Percentiles rank a stretch among this genome's conserved stretches.
Conservation (phyloP, 164 flowering plant genomes). For the Annona cherimola region DNA sequence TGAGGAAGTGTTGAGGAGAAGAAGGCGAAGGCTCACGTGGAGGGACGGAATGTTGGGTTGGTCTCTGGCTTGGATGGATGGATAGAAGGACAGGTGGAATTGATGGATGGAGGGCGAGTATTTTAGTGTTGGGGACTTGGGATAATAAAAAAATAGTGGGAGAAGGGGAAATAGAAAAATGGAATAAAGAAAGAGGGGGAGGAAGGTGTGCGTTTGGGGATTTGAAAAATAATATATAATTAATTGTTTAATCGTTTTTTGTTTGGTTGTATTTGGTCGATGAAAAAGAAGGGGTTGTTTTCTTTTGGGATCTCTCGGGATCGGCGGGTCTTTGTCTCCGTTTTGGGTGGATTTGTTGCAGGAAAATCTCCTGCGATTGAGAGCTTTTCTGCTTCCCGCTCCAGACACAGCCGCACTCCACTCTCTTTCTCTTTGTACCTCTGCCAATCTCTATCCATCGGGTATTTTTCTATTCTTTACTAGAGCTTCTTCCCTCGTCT, state of each 20-base stretch:
- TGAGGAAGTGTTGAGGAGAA: not conserved
- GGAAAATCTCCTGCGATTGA: slow-evolving; percentile 31
- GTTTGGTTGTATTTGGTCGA: slow-evolving; percentile 22
- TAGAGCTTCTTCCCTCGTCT: not conserved
- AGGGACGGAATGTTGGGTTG: slow-evolving; percentile 12
- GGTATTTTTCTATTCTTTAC: slow-evolving; percentile 1
- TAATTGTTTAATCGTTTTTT: slow-evolving; percentile 8
- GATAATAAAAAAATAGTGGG: not conserved
- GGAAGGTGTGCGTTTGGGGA: slow-evolving; percentile 5
- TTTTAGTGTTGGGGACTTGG: no score
- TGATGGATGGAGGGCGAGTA: no score
- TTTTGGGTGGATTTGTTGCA: slow-evolving; percentile 27
- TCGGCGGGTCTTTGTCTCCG: slow-evolving; percentile 33
- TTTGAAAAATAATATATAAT: slow-evolving; percentile 4
- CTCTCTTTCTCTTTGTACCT: slow-evolving; percentile 26
- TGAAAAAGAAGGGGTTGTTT: slow-evolving; percentile 13
- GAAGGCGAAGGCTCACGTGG: not conserved
- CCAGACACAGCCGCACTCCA: slow-evolving; percentile 43
- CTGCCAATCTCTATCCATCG: not conserved
- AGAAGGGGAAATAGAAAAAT: not conserved
- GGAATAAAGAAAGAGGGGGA: not conserved
- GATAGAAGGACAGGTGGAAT: slow-evolving; percentile 6
- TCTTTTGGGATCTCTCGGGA: slow-evolving; percentile 46
- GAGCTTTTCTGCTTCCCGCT: slow-evolving; percentile 53
- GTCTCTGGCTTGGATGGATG: not conserved